These are phyloP conservation scores for Hamigera avellanea DNA, from an alignment of 495 filamentous ascomycete species.

Conservation along the genomic window DNA sequence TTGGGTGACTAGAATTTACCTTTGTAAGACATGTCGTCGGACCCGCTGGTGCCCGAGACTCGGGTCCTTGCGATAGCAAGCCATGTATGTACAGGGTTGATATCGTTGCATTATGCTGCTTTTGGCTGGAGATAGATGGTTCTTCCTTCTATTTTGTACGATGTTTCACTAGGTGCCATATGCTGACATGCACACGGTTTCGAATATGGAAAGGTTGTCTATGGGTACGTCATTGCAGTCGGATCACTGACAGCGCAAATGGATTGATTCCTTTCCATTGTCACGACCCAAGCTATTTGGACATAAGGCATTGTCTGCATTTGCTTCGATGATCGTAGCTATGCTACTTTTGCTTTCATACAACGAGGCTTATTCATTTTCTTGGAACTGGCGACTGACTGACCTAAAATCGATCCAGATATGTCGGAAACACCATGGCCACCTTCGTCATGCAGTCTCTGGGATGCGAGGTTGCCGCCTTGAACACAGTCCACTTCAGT, in stretches of 20 bases:
- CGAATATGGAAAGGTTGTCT: constrained; percentile 50
- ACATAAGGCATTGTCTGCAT: too few species aligned
- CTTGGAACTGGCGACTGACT: too few species aligned
- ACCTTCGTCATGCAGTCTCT: constrained; percentile 84
- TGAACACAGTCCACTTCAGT: constrained; percentile 97
- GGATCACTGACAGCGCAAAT: too few species aligned
- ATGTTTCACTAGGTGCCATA: not conserved
- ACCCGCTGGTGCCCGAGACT: constrained; percentile 61
- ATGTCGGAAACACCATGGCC: constrained; percentile 95
- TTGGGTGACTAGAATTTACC: not conserved
- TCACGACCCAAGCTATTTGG: too few species aligned
- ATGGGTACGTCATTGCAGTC: constrained; percentile 58
- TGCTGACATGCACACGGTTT: constrained; percentile 6
- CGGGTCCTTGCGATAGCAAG: constrained; percentile 88
- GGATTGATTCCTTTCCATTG: too few species aligned
- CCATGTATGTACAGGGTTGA: constrained; percentile 86
- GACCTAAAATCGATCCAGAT: constrained; percentile 42
- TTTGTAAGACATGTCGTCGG: constrained; percentile 16
- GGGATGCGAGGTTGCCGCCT: constrained; percentile 81
- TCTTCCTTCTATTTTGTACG: not conserved
- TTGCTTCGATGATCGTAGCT: too few species aligned
- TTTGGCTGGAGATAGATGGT: too few species aligned
- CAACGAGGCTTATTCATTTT: too few species aligned
- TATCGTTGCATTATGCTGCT: constrained; percentile 5
- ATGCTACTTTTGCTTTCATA: too few species aligned